A percentile compares a stretch with the other conserved stretches of the same genome.
Evolutionary conservation across 495 filamentous ascomycete species (phyloP).

Genomic region (Annulohypoxylon stygium): DNA sequence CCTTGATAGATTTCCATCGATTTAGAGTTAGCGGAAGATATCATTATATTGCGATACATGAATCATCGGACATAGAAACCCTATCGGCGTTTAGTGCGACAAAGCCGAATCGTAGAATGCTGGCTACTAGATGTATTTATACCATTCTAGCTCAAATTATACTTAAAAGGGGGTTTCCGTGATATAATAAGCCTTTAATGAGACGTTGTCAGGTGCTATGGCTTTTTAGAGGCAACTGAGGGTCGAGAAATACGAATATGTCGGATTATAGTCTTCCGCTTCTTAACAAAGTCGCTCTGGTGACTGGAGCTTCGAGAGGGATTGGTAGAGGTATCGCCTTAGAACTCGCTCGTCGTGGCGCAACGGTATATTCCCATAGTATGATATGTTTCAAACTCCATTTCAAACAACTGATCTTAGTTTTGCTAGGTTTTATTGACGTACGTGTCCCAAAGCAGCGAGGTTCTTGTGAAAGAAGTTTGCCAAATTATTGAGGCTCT

Average conservation of each 20-base stretch:
- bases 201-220: background rate
- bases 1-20: background rate
- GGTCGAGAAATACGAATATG: constrained; percentile 21
- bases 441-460: constrained; percentile 57
- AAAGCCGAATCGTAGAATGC: constrained; percentile 25
- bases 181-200: background rate
- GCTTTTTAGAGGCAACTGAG: background rate
- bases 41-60: background rate
- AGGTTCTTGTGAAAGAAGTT: constrained; percentile 49
- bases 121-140: too few relatives aligned
- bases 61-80: constrained; percentile 25
- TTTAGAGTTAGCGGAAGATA: background rate
- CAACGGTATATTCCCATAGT: constrained; percentile 60
- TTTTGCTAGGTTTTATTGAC: constrained; percentile 55
- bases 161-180: constrained; percentile 1
- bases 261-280: constrained; percentile 39
- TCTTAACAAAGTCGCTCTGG: constrained; percentile 41
- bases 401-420: constrained; percentile 1
- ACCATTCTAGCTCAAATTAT: background rate
- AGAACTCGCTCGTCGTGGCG: constrained; percentile 77
- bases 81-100: constrained; percentile 32
- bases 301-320: constrained; percentile 78
- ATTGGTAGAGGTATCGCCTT: constrained; percentile 80
- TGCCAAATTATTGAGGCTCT: constrained; percentile 51
- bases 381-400: background rate